Percentiles rank a stretch among this genome's conserved stretches.
Conservation (phyloP, 1,284 basidiomycete genomes). For the Boletus hoseneyae region DNA sequence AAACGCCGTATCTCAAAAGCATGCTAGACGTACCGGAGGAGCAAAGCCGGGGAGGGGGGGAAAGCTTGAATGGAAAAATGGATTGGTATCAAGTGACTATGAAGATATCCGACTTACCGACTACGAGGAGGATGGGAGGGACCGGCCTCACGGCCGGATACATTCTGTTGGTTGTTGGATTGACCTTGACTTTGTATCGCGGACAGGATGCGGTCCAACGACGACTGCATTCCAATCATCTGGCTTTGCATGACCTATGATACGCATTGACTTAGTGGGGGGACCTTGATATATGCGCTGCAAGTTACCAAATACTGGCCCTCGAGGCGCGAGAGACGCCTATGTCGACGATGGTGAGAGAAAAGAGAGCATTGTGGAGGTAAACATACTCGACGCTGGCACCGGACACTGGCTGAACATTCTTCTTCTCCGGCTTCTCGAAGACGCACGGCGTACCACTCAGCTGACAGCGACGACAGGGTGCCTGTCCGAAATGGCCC, state of each 20-base stretch:
- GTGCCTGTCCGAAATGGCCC: constrained; percentile 59
- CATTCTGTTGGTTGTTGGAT: constrained; percentile 31
- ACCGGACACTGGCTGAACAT: constrained; percentile 52
- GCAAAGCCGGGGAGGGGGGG: constrained; percentile 87
- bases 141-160: constrained; percentile 22
- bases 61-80: constrained; percentile 40
- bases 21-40: constrained; percentile 61
- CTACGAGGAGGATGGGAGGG: constrained; percentile 31
- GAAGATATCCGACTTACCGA: constrained; percentile 31
- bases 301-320: constrained; percentile 70
- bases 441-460: constrained; percentile 85
- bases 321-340: constrained; percentile 77
- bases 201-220: constrained; percentile 73
- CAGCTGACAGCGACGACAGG: constrained; percentile 85
- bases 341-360: constrained; percentile 34
- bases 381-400: constrained; percentile 64
- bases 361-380: constrained; percentile 7
- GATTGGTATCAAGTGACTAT: constrained; percentile 4
- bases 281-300: constrained; percentile 41
- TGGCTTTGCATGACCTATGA: constrained; percentile 78
- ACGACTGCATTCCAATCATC: constrained; percentile 88
- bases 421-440: constrained; percentile 90
- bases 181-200: constrained; percentile 57
- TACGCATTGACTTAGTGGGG: constrained; percentile 37
- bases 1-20: not conserved